A percentile compares a stretch with the other conserved stretches of the same genome.
Evolutionary conservation across 768 basidiomycete genomes (phyloP).

Genomic region (Gelatoporia subvermispora): DNA sequence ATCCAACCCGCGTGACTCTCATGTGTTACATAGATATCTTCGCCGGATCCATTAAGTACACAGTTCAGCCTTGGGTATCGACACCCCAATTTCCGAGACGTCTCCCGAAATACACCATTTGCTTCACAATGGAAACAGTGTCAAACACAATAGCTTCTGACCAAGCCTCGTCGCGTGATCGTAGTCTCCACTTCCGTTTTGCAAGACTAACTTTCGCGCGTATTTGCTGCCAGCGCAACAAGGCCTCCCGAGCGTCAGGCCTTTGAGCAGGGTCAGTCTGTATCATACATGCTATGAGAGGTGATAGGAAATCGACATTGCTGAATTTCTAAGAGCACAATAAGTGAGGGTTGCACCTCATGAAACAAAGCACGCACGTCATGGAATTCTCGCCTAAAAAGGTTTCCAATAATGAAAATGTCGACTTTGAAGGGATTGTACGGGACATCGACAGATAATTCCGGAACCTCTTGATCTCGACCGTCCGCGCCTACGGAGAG

Average conservation of each 20-base stretch:
- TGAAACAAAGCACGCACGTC: constrained; percentile 4
- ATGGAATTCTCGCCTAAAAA: constrained; percentile 15
- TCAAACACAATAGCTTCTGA: too few species aligned
- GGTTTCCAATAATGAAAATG: constrained; percentile 21
- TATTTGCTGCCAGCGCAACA: not conserved
- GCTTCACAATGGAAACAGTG: too few species aligned
- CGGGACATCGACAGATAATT: constrained; percentile 13
- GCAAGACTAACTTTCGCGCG: too few species aligned
- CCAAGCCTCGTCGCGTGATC: too few species aligned
- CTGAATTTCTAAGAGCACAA: not conserved
- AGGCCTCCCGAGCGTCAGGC: not conserved
- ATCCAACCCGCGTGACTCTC: too few species aligned
- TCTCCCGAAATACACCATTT: too few species aligned
- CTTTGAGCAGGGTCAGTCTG: not conserved
- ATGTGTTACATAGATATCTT: too few species aligned
- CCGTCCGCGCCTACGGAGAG: constrained; percentile 14
- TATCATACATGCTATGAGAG: not conserved
- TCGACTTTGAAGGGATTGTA: constrained; percentile 24
- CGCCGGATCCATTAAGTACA: too few species aligned
- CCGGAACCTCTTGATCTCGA: constrained; percentile 19
- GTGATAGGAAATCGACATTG: not conserved
- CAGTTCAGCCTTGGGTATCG: too few species aligned
- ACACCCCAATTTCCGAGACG: too few species aligned
- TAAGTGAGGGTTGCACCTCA: not conserved
- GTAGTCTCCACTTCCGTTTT: too few species aligned